These are phyloP conservation scores for Trypanosoma cruzi DNA, from an alignment of 208 protist genomes.

Conservation along the genomic window DNA sequence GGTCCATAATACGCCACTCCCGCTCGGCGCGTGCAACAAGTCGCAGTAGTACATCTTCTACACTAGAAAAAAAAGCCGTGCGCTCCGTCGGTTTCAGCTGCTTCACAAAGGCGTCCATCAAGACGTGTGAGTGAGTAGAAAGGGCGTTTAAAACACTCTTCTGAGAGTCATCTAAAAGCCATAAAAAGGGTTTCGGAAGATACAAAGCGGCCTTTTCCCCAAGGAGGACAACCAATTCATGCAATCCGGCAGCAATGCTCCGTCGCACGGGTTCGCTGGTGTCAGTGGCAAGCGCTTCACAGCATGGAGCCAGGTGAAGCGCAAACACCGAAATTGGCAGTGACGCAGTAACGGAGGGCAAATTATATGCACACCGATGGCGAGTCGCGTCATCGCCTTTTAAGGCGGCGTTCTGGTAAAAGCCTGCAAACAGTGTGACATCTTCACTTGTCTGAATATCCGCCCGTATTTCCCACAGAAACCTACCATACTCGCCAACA, in stretches of 20 bases:
- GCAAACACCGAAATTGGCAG: constrained; percentile 80
- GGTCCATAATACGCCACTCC: constrained; percentile 81
- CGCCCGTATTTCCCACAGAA: constrained; percentile 82
- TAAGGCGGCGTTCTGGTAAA: constrained; percentile 66
- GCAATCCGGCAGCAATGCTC: constrained; percentile 79
- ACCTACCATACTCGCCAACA: constrained; percentile 85
- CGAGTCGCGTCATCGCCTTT: constrained; percentile 70
- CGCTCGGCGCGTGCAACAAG: constrained; percentile 39
- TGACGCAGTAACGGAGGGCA: constrained; percentile 85
- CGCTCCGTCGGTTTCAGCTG: constrained; percentile 43
- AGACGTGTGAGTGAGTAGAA: constrained; percentile 45
- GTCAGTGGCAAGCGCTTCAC: constrained; percentile 67
- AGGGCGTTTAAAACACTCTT: constrained; percentile 53
- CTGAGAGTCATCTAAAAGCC: constrained; percentile 58
- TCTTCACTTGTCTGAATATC: constrained; percentile 86
- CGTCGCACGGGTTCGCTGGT: constrained; percentile 48
- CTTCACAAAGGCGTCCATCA: constrained; percentile 78
- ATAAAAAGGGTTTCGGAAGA: constrained; percentile 74
- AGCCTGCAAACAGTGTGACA: constrained; percentile 78
- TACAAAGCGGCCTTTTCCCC: constrained; percentile 53
- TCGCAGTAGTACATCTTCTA: constrained; percentile 48
- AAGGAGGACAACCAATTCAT: constrained; percentile 84
- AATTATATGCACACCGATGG: constrained; percentile 86
- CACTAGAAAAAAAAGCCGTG: constrained; percentile 48
- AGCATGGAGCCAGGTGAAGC: constrained; percentile 57